Evolutionary conservation across 1,284 basidiomycete species (phyloP).

Genomic region (Malassezia globosa): DNA sequence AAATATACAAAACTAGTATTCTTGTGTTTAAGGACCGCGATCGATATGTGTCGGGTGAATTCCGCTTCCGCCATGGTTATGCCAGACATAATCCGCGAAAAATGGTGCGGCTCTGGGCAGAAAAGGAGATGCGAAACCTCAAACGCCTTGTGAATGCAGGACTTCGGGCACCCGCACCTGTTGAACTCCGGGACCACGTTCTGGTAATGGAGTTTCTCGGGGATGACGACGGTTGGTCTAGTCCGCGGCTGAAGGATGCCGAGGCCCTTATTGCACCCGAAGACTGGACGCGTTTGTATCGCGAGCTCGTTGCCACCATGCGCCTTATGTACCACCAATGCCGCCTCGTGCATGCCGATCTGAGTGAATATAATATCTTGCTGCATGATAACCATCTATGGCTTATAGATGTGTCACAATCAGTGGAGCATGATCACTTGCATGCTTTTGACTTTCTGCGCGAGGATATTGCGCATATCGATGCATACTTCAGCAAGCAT

Average conservation of each 20-base stretch:
- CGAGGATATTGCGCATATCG: slow-evolving; percentile 79
- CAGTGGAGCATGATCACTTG: slow-evolving; percentile 96
- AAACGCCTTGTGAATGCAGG: slow-evolving; percentile 70
- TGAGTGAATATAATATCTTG: slow-evolving; percentile 97
- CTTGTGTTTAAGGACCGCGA: slow-evolving; percentile 93
- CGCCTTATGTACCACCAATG: slow-evolving; percentile 80
- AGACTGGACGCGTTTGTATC: slow-evolving; percentile 54
- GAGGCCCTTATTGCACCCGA: slow-evolving; percentile 27
- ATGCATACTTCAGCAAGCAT: slow-evolving; percentile 70
- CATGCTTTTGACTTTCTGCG: slow-evolving; percentile 76
- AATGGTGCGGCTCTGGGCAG: slow-evolving; percentile 98
- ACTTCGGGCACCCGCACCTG: slow-evolving; percentile 70
- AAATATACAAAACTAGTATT: slow-evolving; percentile 98
- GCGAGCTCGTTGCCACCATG: slow-evolving; percentile 66
- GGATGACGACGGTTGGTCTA: slow-evolving; percentile 36
- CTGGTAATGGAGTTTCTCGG: slow-evolving; percentile 92
- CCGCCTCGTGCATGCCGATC: slow-evolving; percentile 89
- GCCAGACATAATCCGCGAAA: slow-evolving; percentile 86
- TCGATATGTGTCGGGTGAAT: slow-evolving; percentile 79
- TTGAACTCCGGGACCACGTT: slow-evolving; percentile 92
- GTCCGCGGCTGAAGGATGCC: slow-evolving; percentile 38
- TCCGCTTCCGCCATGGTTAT: slow-evolving; percentile 85
- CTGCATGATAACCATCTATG: slow-evolving; percentile 61
- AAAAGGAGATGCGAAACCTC: slow-evolving; percentile 96
- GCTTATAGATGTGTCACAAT: slow-evolving; percentile 97